phyloP scores from a whole-genome alignment of 148 eudicot species.

The Vaccinium corymbosum region DNA sequence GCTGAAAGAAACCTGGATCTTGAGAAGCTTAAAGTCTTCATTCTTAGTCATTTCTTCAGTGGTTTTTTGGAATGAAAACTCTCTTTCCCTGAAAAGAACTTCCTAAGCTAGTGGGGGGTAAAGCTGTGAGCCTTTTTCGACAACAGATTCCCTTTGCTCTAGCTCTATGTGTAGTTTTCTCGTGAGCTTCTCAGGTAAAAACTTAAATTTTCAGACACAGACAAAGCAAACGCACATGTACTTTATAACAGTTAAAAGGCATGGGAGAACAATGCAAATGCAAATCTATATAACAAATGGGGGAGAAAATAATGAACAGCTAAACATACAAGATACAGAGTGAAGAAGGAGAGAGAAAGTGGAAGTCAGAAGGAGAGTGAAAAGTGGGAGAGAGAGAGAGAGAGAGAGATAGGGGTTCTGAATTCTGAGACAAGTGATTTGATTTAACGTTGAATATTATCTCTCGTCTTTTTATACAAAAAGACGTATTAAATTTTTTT shows the following conservation, averaged over 20 bases:
- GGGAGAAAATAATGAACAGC: not conserved
- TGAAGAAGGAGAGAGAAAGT: slow-evolving; percentile 9
- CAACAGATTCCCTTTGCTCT: not conserved
- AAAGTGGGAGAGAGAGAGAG: not conserved
- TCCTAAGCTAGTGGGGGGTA: slow-evolving; percentile 18
- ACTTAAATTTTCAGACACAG: not conserved
- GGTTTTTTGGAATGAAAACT: slow-evolving; percentile 10
- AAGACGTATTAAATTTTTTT: no score
- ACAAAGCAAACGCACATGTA: slow-evolving; percentile 16
- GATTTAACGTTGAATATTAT: slow-evolving; percentile 32
- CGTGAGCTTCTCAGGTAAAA: not conserved
- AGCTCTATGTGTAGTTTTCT: not conserved
- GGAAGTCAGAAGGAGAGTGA: slow-evolving; percentile 13
- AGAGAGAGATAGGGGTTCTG: slow-evolving; percentile 1
- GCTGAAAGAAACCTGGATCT: slow-evolving; percentile 55
- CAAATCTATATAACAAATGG: not conserved
- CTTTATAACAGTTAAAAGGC: not conserved
- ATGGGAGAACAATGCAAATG: not conserved
- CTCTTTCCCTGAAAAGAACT: not conserved
- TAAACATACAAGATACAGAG: slow-evolving; percentile 12
- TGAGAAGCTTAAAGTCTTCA: slow-evolving; percentile 77
- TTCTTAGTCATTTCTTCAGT: slow-evolving; percentile 61
- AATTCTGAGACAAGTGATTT: slow-evolving; percentile 25
- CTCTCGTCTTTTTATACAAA: no score
- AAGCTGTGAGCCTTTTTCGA: not conserved